Base-by-base conservation (phyloP, 2,329 filamentous ascomycete genomes). In the Tolypocladium nubicola region DNA sequence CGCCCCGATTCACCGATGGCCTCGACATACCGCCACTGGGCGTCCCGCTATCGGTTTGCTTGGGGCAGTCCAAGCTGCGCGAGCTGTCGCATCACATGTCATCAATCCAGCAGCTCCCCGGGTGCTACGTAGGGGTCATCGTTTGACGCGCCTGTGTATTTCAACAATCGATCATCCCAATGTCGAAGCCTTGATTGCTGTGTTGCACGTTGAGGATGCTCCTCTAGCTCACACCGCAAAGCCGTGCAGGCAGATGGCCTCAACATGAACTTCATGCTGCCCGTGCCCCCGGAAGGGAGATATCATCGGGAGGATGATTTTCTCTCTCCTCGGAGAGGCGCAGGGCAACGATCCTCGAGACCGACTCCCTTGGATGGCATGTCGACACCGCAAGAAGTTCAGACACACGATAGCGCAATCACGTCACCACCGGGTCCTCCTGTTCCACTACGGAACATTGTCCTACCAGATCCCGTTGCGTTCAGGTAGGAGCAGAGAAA, bases 381-480 rank as follows among this genome's bases (percentile, higher is more conserved):
- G 19, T 30, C 43, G 55, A 11, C 47, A 7, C 39, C 53, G 33
- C 52, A 38, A 13, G 52, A 58, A 7, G n/a, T 13, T 10, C 45
- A 35, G 49, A 13, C 38, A 54, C 65, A 58, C 57, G 53, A 64
- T 57, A 53, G 58, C 56, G 13, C 39, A 43, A 49, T 53, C 33
- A 38, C 60, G 14, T 56, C 61, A 8, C 39, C 57, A 2, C 59
- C 66, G 2, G 60, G 59, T 19, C 56, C 66, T 19, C 59, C 68
- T 26, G 65, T 69, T 21, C 66, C 70, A 4, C 64, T 75, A 50
- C 77, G 78, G 58, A 73, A 75, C 61, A 72, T 84, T 37, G 79
- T 81, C n/a, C 76, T 84, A 60, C 79, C 82, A 2, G 82, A 85
- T 62, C 81, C 81, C 21, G 75, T 83, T 54, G 79, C 81, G 10